These are phyloP conservation scores for Achlya hypogyna DNA, from an alignment of 352 stramenopile species.

Conservation along the genomic window DNA sequence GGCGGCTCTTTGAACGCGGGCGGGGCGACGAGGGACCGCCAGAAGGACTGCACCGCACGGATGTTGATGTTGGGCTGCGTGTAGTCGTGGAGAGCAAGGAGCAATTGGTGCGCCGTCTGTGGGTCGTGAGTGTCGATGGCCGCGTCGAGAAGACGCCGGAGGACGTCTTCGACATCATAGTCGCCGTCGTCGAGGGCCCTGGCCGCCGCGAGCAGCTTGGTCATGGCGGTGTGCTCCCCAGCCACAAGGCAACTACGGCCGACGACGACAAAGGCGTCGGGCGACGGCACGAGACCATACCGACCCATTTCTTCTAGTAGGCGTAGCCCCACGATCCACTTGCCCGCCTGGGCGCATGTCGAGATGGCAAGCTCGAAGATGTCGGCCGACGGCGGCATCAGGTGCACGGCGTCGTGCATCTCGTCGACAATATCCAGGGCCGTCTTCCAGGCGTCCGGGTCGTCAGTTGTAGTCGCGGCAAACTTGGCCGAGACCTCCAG, in stretches of 20 bases:
- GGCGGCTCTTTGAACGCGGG: neutral
- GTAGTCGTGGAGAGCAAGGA: neutral
- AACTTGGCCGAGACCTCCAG: neutral
- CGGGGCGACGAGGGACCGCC: neutral
- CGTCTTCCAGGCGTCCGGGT: conserved; percentile 3
- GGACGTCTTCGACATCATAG: neutral
- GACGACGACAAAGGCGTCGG: neutral
- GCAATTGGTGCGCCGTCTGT: neutral
- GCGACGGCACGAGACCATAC: neutral
- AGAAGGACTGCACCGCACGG: neutral
- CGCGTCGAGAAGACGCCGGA: neutral
- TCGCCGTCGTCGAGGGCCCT: neutral
- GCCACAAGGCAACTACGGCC: neutral
- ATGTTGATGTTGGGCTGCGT: neutral
- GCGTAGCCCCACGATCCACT: conserved; percentile 5
- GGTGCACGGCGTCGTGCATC: conserved; percentile 20
- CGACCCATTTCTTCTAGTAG: conserved; percentile 8
- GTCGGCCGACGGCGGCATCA: conserved; percentile 15
- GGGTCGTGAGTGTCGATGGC: neutral
- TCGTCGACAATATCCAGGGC: conserved; percentile 12
- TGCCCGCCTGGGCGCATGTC: neutral
- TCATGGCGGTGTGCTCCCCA: neutral
- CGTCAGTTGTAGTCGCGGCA: neutral
- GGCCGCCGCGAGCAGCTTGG: neutral
- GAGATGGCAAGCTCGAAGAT: conserved; percentile 12